Evolutionary conservation across 78 protist species (phyloP).

Genomic region (Creolimax fragrantissima): DNA sequence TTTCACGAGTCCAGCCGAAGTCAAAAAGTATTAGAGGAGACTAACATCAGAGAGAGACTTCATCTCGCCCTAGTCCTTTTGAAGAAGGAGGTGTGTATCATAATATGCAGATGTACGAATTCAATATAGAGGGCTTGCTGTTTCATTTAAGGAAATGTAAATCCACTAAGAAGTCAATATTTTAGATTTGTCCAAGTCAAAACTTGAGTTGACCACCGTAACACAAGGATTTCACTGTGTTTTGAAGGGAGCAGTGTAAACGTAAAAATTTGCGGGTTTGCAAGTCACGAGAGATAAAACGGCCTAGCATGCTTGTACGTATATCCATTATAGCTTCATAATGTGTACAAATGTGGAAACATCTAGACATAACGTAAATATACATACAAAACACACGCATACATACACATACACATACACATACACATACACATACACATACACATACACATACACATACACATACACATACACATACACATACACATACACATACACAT

Average conservation of each 20-base stretch:
- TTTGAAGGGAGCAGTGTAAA: too few species aligned
- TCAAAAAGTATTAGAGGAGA: constrained; percentile 28
- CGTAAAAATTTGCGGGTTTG: too few species aligned
- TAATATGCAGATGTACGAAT: too few species aligned
- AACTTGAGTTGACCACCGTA: too few species aligned
- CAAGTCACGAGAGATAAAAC: too few species aligned
- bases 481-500: neutral
- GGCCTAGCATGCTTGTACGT: neutral
- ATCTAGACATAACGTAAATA: neutral
- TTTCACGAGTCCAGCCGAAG: constrained; percentile 23
- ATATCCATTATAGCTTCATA: too few species aligned
- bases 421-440: neutral
- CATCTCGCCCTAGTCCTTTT: constrained; percentile 13
- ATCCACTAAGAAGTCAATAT: too few species aligned
- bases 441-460: neutral
- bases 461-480: neutral
- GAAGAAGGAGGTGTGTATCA: neutral
- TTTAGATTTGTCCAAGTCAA: too few species aligned
- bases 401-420: neutral
- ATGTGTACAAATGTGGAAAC: neutral
- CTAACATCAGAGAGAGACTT: constrained; percentile 20
- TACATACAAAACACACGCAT: neutral
- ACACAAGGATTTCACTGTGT: too few species aligned
- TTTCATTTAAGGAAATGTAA: too few species aligned
- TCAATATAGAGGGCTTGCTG: too few species aligned